phyloP scores from a whole-genome alignment of 768 basidiomycete genomes.

The Lactifluus hygrophoroides region DNA sequence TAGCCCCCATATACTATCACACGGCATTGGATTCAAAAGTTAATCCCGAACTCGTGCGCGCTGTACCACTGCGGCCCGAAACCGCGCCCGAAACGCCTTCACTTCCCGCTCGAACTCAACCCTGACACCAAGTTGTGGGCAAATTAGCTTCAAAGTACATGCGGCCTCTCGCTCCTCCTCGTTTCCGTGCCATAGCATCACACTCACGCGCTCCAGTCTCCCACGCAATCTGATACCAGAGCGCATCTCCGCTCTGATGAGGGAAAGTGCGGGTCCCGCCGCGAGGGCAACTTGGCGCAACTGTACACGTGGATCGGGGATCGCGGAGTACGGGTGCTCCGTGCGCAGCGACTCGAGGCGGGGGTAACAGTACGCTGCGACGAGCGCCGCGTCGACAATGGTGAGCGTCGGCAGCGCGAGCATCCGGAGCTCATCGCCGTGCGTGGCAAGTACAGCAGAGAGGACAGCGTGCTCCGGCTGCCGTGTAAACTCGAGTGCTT shows the following conservation, averaged over 20 bases:
- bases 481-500: slow-evolving; percentile 48
- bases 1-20: no score
- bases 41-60: neutral
- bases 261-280: no score
- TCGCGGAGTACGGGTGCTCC: slow-evolving; percentile 41
- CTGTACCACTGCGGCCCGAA: neutral
- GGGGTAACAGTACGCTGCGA: slow-evolving; percentile 24
- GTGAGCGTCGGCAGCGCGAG: slow-evolving; percentile 50
- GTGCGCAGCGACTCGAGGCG: slow-evolving; percentile 46
- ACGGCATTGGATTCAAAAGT: neutral
- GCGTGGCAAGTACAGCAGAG: slow-evolving; percentile 43
- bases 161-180: slow-evolving; percentile 42
- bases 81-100: slow-evolving; percentile 37
- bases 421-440: slow-evolving; percentile 42
- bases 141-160: slow-evolving; percentile 50
- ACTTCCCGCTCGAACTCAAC: slow-evolving; percentile 45
- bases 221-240: slow-evolving; percentile 23
- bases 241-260: no score
- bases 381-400: slow-evolving; percentile 38
- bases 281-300: no score
- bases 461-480: slow-evolving; percentile 50
- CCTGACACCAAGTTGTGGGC: slow-evolving; percentile 52
- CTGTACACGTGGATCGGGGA: slow-evolving; percentile 24
- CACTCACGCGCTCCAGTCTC: slow-evolving; percentile 40
- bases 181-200: slow-evolving; percentile 48